Evolutionary conservation across 208 protist genomes (phyloP), one percentile per base, ranked within the genome.

Genomic region (Trypanosoma lewisi): DNA sequence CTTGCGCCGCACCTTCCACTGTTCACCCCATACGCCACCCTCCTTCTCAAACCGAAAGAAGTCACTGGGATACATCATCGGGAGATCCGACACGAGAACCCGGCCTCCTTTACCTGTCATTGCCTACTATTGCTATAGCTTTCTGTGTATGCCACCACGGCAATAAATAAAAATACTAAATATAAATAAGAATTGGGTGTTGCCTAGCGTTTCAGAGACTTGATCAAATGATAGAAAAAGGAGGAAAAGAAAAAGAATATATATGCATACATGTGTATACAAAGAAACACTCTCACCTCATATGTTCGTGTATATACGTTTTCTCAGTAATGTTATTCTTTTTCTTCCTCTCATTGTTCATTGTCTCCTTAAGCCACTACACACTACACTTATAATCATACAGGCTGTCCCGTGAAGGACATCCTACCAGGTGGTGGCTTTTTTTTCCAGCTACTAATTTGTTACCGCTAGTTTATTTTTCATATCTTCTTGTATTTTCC

Each of bases 21-120:
- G 91, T 30, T 77, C 31, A 12, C 87, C 91, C 85, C 87, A 96
- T 17, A 94, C 63, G 23, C 87, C 87, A 36, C 85, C 87, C 36
- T 94, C 86, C 54, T 74, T 66, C 69, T 96, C 91, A 63, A 96
- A 94, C 42, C 84, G 82, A 55, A 66, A 63, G 41, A 88, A 73
- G 61, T 96, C 91, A n/a, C 59, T 70, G 7, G 85, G 82, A 67
- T 80, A 92, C 91, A 96, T 96, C 80, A 91, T 90, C 14, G 87
- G 91, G 34, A 94, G 78, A 49, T 94, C 84, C 0, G 86, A 87
- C 59, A 96, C 78, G 19, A 94, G 63, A 45, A 89, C 77, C 64
- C 79, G 87, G n/a, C 66, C 66, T 36, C 16, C 55, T 37, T 71
- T 71, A 45, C 55, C 66, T 30, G 66, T 53, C 66, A 71, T 71